Evolutionary conservation across 371 early-diverging fungal species (phyloP).

Genomic region (Syncephalastrum monosporum): DNA sequence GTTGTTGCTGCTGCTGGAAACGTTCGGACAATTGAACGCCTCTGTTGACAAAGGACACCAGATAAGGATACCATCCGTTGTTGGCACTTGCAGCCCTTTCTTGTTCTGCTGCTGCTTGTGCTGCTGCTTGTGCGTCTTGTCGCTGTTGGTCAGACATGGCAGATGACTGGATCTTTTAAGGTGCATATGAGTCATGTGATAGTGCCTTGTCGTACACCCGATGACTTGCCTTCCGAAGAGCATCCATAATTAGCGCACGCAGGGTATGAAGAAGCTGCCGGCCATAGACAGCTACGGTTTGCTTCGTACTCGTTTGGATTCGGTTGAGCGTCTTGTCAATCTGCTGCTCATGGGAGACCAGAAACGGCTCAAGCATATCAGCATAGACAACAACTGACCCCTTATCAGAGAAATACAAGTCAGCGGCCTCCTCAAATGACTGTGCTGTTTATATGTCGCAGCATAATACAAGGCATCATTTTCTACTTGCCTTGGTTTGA

Average conservation of each 20-base stretch:
- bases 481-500: constrained; percentile 37
- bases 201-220: no score
- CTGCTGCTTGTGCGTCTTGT: no score
- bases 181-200: no score
- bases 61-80: no score
- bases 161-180: no score
- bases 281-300: constrained; percentile 12
- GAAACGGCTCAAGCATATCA: constrained; percentile 17
- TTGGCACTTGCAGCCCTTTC: no score
- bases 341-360: constrained; percentile 13
- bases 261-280: constrained; percentile 10
- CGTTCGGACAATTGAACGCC: constrained; percentile 9
- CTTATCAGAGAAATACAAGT: constrained; percentile 10
- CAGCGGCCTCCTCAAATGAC: background rate
- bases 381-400: constrained; percentile 19
- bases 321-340: constrained; percentile 23
- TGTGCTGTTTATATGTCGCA: background rate
- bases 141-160: no score
- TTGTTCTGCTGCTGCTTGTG: no score
- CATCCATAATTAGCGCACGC: background rate
- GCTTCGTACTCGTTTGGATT: constrained; percentile 11
- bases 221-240: no score
- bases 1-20: constrained; percentile 2
- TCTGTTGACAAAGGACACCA: constrained; percentile 7
- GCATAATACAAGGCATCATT: no score